A percentile compares a stretch with the other conserved stretches of the same genome.
Conservation (phyloP, 257 asterid species). For the Ocimum tenuiflorum region DNA sequence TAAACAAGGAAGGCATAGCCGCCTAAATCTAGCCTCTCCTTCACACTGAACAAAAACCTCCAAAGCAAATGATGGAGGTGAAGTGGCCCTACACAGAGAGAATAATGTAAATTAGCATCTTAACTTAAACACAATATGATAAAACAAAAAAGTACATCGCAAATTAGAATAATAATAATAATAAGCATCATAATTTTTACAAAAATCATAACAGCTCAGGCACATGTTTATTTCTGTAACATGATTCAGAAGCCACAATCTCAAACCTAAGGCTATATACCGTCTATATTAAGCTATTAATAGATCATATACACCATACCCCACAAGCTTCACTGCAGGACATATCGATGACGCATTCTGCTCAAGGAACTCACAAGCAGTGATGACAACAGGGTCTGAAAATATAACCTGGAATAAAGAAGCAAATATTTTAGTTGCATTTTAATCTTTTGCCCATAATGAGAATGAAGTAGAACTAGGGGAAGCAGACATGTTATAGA, state of each 20-base stretch:
- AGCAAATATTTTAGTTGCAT: background rate
- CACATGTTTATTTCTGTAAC: background rate
- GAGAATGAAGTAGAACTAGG: background rate
- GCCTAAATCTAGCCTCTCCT: slow-evolving; percentile 93
- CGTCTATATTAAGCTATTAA: slow-evolving; percentile 4
- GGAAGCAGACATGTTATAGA: background rate
- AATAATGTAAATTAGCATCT: slow-evolving; percentile 15
- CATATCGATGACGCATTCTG: slow-evolving; percentile 78
- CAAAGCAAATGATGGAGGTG: slow-evolving; percentile 54
- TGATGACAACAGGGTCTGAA: slow-evolving; percentile 44
- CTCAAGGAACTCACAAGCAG: slow-evolving; percentile 87
- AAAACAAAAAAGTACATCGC: slow-evolving; percentile 12
- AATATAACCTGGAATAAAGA: slow-evolving; percentile 61
- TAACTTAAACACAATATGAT: no score
- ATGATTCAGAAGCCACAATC: slow-evolving; percentile 5
- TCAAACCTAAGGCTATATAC: background rate
- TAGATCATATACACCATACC: slow-evolving; percentile 40
- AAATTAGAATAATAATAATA: background rate
- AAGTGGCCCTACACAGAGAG: slow-evolving; percentile 60
- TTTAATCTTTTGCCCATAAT: background rate
- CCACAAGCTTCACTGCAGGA: slow-evolving; percentile 63
- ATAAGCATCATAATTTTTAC: slow-evolving; percentile 1
- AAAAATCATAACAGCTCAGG: background rate
- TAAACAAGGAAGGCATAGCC: slow-evolving; percentile 80
- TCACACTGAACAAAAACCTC: slow-evolving; percentile 88